Base-by-base conservation (phyloP, 2,329 filamentous ascomycete genomes). In the Verticillium nubilum region DNA sequence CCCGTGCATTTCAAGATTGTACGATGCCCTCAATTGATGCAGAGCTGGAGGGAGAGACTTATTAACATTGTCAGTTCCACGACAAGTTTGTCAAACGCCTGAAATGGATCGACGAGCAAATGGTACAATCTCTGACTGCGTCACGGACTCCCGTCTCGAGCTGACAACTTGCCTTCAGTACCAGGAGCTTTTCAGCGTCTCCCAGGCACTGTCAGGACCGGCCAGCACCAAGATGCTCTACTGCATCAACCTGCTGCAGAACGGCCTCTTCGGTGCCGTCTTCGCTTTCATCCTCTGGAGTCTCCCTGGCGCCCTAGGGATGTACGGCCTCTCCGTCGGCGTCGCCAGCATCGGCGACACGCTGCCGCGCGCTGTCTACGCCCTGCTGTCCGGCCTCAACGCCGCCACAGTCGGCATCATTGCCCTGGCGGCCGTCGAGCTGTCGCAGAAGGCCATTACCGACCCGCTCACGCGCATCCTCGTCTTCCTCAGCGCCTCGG, bases 221-320 rank as follows among this genome's bases (percentile, higher is more conserved):
- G 88, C 66, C 0, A 88, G 84, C 62, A 91, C 88, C 1, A 91
- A 91, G 68, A 88, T 91, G 83, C 69, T 84, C 0, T 91, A 89
- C 61, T 88, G 83, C 61, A 84, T 91, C 47, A 84, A 86, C 37
- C 71, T 89, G 19, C 80, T 90, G 10, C 86, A 85, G 61, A 80
- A 80, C 12, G 87, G 87, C 0, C 74, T 87, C 4, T 58, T 82
- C 2, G 74, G 80, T 0, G 88, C 86, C 0, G 6, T 89, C 1
- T 63, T 88, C 1, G 80, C 76, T 0, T 88, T 91, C 62, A 62
- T 87, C 0, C 67, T 89, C 1, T 91, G 88, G 87, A 84, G 85
- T 69, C 73, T 92, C 0, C 89, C 89, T 0, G 88, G 87, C 1
- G 89, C 87, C 0, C 65, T 90, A 4, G 88, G 83, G 26, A 91